Conservation (phyloP, 257 asterid species). For the Capsicum pubescens region DNA sequence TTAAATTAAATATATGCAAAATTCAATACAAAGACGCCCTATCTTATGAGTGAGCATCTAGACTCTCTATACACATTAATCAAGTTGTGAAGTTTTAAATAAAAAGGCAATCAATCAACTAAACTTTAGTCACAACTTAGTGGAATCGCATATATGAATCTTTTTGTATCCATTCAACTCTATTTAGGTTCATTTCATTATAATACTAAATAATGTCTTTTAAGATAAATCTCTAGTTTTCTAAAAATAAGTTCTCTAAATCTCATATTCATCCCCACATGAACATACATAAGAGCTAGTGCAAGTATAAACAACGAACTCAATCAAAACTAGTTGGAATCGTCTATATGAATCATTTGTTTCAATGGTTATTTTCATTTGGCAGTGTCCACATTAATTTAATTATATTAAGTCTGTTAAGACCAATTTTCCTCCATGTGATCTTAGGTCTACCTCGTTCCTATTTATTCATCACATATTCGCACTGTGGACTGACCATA, state of each 20-base stretch:
- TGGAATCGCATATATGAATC: not conserved
- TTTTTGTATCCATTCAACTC: not conserved
- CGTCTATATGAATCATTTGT: not conserved
- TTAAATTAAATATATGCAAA: not conserved
- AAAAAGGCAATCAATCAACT: not conserved
- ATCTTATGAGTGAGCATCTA: not conserved
- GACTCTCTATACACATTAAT: not conserved
- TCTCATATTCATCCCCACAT: not conserved
- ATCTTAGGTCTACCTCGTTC: not conserved
- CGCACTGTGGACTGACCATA: not conserved
- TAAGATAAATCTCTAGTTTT: not conserved
- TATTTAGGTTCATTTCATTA: not conserved
- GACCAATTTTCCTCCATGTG: not conserved
- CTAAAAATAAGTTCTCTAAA: not conserved
- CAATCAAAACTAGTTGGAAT: not conserved
- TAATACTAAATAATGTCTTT: not conserved
- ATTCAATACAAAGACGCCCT: not conserved
- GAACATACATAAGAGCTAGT: not conserved
- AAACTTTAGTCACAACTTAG: not conserved
- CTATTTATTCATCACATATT: not conserved
- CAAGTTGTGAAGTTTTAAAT: not conserved
- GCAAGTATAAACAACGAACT: not conserved
- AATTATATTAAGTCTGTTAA: not conserved
- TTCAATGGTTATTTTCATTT: not conserved
- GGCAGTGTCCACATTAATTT: not conserved